Evolutionary conservation across 148 eudicot genomes (phyloP).

Genomic region (Agrostemma githago): DNA sequence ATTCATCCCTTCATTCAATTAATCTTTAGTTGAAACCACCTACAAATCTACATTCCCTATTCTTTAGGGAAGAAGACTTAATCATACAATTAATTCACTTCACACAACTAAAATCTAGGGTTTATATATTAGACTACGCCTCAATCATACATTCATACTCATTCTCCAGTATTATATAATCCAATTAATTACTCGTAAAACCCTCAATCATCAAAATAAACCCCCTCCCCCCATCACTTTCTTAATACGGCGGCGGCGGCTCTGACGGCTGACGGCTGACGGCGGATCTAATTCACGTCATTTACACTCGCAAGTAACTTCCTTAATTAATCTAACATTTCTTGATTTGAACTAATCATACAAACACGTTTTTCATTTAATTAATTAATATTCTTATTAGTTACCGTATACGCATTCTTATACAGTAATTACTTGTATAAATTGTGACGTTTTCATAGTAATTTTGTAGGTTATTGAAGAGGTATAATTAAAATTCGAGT

Average conservation of each 20-base stretch:
- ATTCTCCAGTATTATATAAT: background rate
- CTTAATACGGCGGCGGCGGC: background rate
- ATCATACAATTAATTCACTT: no score
- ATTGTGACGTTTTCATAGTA: background rate
- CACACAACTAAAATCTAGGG: no score
- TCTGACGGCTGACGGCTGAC: background rate
- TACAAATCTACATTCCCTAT: no score
- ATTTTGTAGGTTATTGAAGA: background rate
- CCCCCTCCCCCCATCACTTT: background rate
- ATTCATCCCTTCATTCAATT: no score
- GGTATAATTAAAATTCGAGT: background rate
- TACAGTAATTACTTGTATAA: no score
- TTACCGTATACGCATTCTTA: background rate
- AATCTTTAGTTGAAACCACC: no score
- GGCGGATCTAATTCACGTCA: background rate
- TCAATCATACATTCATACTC: no score
- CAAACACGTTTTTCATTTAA: background rate
- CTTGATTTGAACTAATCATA: background rate
- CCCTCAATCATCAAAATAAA: background rate
- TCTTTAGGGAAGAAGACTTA: no score
- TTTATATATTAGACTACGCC: no score
- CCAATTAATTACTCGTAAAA: background rate
- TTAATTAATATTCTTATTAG: background rate
- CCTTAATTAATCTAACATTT: background rate
- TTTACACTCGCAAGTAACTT: constrained; percentile 9